phyloP scores from a whole-genome alignment of 176 grass and related monocot genomes.

The Themeda triandra region DNA sequence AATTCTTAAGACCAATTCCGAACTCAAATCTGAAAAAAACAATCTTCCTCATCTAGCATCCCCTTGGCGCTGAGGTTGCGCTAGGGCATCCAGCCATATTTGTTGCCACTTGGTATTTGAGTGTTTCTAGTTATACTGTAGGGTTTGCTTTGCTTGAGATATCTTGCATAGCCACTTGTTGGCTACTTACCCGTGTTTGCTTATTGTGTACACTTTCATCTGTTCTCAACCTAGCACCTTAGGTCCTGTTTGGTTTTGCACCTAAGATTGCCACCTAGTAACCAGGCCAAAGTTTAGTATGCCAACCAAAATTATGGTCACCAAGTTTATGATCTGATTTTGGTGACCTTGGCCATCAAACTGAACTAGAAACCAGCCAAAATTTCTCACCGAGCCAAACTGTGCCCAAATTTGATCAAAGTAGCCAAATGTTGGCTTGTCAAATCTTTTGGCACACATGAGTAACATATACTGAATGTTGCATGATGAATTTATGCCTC shows the following conservation, averaged over 20 bases:
- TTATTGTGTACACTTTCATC: neutral
- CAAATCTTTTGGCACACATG: neutral
- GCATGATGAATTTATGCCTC: neutral
- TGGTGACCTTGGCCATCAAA: neutral
- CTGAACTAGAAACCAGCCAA: neutral
- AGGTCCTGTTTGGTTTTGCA: neutral
- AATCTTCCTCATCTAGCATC: neutral
- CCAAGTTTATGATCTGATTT: neutral
- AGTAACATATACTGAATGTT: neutral
- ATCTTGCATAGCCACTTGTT: neutral
- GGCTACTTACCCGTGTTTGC: neutral
- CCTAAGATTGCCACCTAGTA: neutral
- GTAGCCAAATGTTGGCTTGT: neutral
- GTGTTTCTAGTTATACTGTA: neutral
- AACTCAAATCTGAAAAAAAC: neutral
- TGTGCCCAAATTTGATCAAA: neutral
- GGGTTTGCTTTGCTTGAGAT: neutral
- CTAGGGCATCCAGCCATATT: neutral
- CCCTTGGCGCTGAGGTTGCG: neutral
- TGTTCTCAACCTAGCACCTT: neutral
- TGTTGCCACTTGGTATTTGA: neutral
- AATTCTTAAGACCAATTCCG: neutral
- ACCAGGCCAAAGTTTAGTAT: neutral
- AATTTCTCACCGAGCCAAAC: neutral
- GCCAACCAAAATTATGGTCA: neutral